These are phyloP conservation scores for Fusarium sororula DNA, from an alignment of 2,329 filamentous ascomycete species.

Conservation along the genomic window DNA sequence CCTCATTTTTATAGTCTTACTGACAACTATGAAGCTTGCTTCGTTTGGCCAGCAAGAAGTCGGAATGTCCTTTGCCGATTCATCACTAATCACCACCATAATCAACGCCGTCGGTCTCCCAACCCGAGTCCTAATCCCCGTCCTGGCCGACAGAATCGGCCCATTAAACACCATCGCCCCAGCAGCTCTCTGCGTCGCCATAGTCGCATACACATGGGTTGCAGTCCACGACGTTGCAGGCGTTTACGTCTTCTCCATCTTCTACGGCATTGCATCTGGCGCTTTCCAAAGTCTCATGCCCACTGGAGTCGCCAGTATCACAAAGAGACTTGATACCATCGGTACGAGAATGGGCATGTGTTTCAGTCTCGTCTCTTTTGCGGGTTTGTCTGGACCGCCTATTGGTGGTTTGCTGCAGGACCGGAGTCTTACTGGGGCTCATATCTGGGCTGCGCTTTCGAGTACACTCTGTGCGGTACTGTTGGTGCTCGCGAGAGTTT, in stretches of 20 bases:
- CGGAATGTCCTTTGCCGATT: slow-evolving; percentile 47
- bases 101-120: slow-evolving; percentile 53
- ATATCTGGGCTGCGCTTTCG: slow-evolving; percentile 48
- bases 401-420: slow-evolving; percentile 47
- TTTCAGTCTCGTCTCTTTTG: slow-evolving; percentile 51
- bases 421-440: slow-evolving; percentile 40
- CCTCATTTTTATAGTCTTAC: accelerated
- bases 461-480: slow-evolving; percentile 42
- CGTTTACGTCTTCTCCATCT: slow-evolving; percentile 50
- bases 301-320: slow-evolving; percentile 52
- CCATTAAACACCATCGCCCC: slow-evolving; percentile 49
- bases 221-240: slow-evolving; percentile 46
- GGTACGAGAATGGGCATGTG: slow-evolving; percentile 55
- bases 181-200: slow-evolving; percentile 41
- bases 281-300: slow-evolving; percentile 54
- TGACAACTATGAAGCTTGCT: slow-evolving; percentile 11
- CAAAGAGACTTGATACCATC: slow-evolving; percentile 49
- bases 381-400: slow-evolving; percentile 51
- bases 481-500: slow-evolving; percentile 13
- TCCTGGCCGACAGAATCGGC: slow-evolving; percentile 50
- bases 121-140: slow-evolving; percentile 49
- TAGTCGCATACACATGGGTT: slow-evolving; percentile 50
- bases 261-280: slow-evolving; percentile 43
- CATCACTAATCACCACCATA: slow-evolving; percentile 50
- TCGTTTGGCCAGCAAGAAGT: slow-evolving; percentile 44